Evolutionary conservation across 129 eudicot species (phyloP), one percentile per base, ranked within the genome.

Genomic region (Kitagawia praeruptora): DNA sequence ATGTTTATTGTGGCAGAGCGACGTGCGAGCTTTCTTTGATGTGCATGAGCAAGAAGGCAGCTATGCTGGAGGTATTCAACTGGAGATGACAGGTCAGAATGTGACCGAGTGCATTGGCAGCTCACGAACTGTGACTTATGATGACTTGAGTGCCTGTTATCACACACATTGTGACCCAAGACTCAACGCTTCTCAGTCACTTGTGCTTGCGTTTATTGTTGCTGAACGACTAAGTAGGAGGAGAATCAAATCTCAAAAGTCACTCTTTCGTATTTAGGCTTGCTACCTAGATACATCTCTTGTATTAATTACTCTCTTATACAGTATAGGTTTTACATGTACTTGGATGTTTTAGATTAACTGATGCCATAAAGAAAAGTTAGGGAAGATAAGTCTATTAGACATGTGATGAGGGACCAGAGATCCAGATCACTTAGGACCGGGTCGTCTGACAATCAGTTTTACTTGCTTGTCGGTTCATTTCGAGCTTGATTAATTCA

Each of bases 21-120:
- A 67, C 23, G 73, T 67, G 41, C 19, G 73, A 67, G 42, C 73
- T 11, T 67, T 67, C 42, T 67, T 67, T 67, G 73, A 67, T 34
- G 73, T 67, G 41, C 73, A 67, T 14, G 73, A 31, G 73, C 73
- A 67, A 67, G 73, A 67, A 67, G 73, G 73, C 39, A 67, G 73
- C 73, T 34, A 67, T 67, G 21, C 73, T 31, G 73, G 73, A 27
- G 73, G 73, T 27, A 34, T 67, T 13, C 73, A 67, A 31, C 10
- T 67, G 41, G 73, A 67, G 41, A 67, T 67, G 73, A 67, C 73
- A 4, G 73, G 42, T 67, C 73, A 67, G 41, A 67, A 67, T 67
- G 73, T 31, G 73, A 67, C 73, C 10, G 42, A 67, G 73, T 67
- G 73, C 73, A 31, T 67, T 67, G 73, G 73, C 1, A 23, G 73